Base-by-base conservation (phyloP, 2,329 filamentous ascomycete genomes). In the Trichoderma asperellum region DNA sequence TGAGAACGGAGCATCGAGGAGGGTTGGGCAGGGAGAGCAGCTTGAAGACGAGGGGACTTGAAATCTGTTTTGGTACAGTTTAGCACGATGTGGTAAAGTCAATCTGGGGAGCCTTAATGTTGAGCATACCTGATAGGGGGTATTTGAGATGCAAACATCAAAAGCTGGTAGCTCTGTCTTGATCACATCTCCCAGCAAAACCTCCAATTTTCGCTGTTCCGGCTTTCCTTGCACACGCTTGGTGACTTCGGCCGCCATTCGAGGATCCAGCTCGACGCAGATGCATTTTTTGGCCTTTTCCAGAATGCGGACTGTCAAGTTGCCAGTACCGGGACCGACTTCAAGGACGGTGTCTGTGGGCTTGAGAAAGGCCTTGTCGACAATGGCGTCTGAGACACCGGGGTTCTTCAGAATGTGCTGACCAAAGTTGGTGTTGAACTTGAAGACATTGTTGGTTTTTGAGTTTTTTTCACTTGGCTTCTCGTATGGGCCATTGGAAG, bases 221-320 rank as follows among this genome's bases (percentile, higher is more conserved):
- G 94, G 93, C 55, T 91, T 96, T 24, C 93, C 94, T 80, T 97
- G 94, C 10, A 98, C 94, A 76, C 95, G 91, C 82, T 95, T 97
- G 57, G 93, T 96, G 72, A 97, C 87, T 82, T 98, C 96, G 70
- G 95, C 95, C 14, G 93, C 94, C 96, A 98, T 98, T 77, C 96
- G 87, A 24, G 96, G 94, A 81, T 99, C 96, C 79, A 97, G 87
- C 83, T 99, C 96, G 62, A 97, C 92, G 4, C 92, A 92, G 62
- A 94, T 92, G 59, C 85, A 82, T 71, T 92, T 92, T 80, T 94
- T 94, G 27, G 93, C 93, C 72, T 93, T 91, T 75, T 96, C 92
- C 32, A 98, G 83, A 71, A 98, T 97, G 70, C 93, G 88, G 32
- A 96, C 91, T 0, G 95, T 98, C 74, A 98, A 80, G 79, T 96